Base-by-base conservation (phyloP, 2,329 filamentous ascomycete genomes). In the Verticillium tricorpus region DNA sequence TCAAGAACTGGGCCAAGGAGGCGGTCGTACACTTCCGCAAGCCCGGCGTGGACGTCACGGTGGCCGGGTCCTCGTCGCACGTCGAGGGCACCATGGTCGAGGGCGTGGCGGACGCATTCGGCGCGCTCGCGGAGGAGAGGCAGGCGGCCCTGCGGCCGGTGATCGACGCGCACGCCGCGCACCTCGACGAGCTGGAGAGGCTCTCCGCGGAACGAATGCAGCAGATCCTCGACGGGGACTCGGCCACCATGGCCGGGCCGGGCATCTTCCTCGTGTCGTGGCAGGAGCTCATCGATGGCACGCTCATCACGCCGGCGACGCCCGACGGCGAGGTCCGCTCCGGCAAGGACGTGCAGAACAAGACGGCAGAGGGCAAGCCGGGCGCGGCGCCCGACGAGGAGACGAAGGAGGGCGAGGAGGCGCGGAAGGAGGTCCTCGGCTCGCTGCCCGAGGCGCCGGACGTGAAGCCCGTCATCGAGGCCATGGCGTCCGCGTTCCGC, bases 251-350 rank as follows among this genome's bases (percentile, higher is more conserved):
- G 60, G 80, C 80, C 28, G 90, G 89, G 0, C 90, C 91, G 0
- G 91, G 91, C 1, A 84, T 89, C 56, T 93, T 90, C 69, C 82
- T 93, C 28, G 81, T 85, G 1, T 82, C 86, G 58, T 93, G 91
- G 90, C 88, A 92, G 70, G 78, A 83, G 1, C 77, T 93, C 7
- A 78, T 93, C 3, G 88, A 93, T 70, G 77, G 81, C n/a, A 91
- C 90, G 0, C 72, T 81, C 56, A 87, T 93, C 64, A 90, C 89
- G 1, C 89, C 91, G 0, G 80, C 77, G 0, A 78, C 75, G 1
- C 72, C 78, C 0, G 70, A 74, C 1, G 88, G 88, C 0, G 76
- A 78, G 1, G 72, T 88, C 0, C 79, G 89, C 0, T 70, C 65
- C 8, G 85, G 85, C 15, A 80, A 75, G 37, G 83, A 86, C 19